These are phyloP conservation scores for Boletellus emodensis DNA, from an alignment of 768 basidiomycete genomes.

Conservation along the genomic window DNA sequence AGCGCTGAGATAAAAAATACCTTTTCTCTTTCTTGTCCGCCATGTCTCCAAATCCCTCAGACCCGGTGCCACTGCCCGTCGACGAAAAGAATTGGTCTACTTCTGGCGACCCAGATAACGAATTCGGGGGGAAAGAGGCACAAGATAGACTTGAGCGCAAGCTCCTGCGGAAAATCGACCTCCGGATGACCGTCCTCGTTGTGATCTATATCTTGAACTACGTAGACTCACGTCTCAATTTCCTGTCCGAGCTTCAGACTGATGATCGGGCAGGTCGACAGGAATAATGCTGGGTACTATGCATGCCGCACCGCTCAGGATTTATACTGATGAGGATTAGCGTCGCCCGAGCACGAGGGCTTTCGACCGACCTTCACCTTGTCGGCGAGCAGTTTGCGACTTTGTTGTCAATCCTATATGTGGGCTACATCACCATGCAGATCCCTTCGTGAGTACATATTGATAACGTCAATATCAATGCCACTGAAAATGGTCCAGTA, in stretches of 20 bases:
- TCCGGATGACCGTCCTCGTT: constrained; percentile 52
- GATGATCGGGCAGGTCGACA: constrained; percentile 47
- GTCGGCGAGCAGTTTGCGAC: constrained; percentile 61
- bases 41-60: constrained; percentile 12
- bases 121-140: constrained; percentile 47
- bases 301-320: constrained; percentile 7
- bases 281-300: constrained; percentile 61
- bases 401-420: constrained; percentile 62
- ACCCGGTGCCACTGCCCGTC: not conserved
- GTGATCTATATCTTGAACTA: constrained; percentile 38
- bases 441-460: constrained; percentile 33
- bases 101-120: constrained; percentile 29
- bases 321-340: constrained; percentile 31
- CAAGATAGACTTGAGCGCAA: constrained; percentile 48
- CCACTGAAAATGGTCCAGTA: constrained; percentile 38
- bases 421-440: constrained; percentile 48
- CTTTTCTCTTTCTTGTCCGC: not conserved
- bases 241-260: not conserved
- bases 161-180: constrained; percentile 52
- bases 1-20: too few species aligned
- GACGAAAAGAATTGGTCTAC: not conserved
- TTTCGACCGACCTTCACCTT: constrained; percentile 62
- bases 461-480: not conserved
- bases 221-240: constrained; percentile 12
- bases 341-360: constrained; percentile 65